Evolutionary conservation across 352 stramenopile genomes (phyloP), one percentile per base, ranked within the genome.

Genomic region (Pythium biforme): DNA sequence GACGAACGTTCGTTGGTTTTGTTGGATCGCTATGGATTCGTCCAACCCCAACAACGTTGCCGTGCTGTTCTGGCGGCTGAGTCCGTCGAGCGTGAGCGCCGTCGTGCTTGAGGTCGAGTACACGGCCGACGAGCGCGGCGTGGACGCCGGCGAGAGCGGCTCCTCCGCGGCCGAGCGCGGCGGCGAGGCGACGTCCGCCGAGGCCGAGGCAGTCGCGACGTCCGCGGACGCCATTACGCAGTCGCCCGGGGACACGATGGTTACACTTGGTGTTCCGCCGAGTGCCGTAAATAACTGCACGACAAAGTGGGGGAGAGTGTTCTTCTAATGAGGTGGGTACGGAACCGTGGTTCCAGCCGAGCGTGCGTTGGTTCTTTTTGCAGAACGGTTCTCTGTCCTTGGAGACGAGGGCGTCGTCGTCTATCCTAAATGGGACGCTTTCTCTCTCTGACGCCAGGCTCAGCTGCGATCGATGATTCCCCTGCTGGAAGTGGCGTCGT

Each of bases 91-190:
- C 26, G 58, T 40, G 41, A 55, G 50, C 15, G 39, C 59, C 23
- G 49, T 4, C 26, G 57, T 64, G 48, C 57, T 64, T 4, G 57
- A 20, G n/a, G 50, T 66, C 49, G 59, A 66, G 59, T 41, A 59
- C 6, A 60, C 59, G 40, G 29, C 51, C 40, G 51, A 59, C 20
- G 51, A 49, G 25, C 26, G 50, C 31, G 53, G 60, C 31, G 60
- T 61, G 17, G 52, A 57, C 23, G 46, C n/a, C 26, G 53, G 41
- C 14, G 60, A 62, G 8, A 37, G 8, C 41, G 34, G n/a, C n/a
- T n/a, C n/a, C n/a, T n/a, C n/a, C n/a, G n/a, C n/a, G n/a, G n/a
- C n/a, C 20, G 51, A 49, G 25, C 26, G 50, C 31, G 53, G 60
- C 31, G 60, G 57, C 9, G 52, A 57, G 17, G 46, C n/a, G n/a